Conservation (phyloP, 352 stramenopile species). For the Phytophthora pini region DNA sequence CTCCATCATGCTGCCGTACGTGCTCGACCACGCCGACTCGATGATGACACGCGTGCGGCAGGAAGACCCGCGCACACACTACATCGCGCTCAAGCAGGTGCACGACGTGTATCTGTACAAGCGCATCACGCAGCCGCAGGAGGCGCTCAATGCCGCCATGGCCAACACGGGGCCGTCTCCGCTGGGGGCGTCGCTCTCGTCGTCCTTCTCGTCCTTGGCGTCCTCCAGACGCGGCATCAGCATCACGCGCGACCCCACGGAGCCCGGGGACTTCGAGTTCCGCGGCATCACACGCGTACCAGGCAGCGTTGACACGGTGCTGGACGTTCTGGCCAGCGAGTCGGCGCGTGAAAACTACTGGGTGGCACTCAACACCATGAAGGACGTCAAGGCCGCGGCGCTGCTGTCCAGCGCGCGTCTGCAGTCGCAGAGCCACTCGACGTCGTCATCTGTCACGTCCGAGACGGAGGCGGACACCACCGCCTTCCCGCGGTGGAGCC, state of each 20-base stretch:
- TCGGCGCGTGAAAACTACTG: conserved; percentile 74
- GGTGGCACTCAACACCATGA: conserved; percentile 73
- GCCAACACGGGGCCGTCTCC: conserved; percentile 10
- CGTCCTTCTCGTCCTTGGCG: conserved; percentile 38
- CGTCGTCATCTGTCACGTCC: conserved; percentile 43
- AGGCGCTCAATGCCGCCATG: conserved; percentile 20
- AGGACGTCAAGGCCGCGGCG: conserved; percentile 58
- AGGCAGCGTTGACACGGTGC: conserved; percentile 58
- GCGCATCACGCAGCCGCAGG: conserved; percentile 34
- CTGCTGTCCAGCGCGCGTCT: conserved; percentile 50
- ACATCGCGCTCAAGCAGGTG: conserved; percentile 62
- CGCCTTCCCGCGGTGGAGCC: conserved; percentile 69
- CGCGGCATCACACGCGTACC: conserved; percentile 72
- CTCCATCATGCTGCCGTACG: conserved; percentile 62
- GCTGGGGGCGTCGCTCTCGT: conserved; percentile 20
- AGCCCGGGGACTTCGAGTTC: conserved; percentile 58
- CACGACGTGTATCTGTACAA: conserved; percentile 78
- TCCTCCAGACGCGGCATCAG: conserved; percentile 28
- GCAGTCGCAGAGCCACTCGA: conserved; percentile 35
- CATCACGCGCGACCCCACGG: conserved; percentile 15
- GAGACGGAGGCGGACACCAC: conserved; percentile 33
- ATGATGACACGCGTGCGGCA: conserved; percentile 48
- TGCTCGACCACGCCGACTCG: conserved; percentile 55
- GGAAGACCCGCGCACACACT: conserved; percentile 61
- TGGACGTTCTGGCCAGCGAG: conserved; percentile 65